Evolutionary conservation across 2,329 filamentous ascomycete genomes (phyloP).

Genomic region (Stagonosporopsis cucurbitacearum): DNA sequence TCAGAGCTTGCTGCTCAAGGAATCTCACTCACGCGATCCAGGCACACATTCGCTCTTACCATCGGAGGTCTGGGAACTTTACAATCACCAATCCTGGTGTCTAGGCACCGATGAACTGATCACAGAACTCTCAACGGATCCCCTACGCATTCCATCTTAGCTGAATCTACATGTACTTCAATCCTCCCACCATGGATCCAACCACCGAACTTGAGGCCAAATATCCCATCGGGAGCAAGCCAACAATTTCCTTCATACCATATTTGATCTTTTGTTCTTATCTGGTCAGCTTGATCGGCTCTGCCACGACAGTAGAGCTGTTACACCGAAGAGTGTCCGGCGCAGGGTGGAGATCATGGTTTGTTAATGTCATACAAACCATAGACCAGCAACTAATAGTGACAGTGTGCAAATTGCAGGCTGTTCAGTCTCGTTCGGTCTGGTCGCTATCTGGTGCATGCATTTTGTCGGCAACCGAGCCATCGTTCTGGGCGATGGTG

Average conservation of each 20-base stretch:
- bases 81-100: not conserved
- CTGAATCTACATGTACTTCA: not conserved
- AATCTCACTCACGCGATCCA: not conserved
- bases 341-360: slow-evolving; percentile 42
- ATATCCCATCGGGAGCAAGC: slow-evolving; percentile 44
- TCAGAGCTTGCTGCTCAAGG: not conserved
- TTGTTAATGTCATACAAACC: slow-evolving; percentile 37
- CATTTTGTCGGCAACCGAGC: slow-evolving; percentile 86
- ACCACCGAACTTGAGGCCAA: slow-evolving; percentile 24
- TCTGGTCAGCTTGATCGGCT: slow-evolving; percentile 75
- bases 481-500: slow-evolving; percentile 71
- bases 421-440: slow-evolving; percentile 53
- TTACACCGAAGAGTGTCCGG: slow-evolving; percentile 77
- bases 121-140: not conserved
- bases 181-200: slow-evolving; percentile 15
- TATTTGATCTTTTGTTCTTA: slow-evolving; percentile 62
- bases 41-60: not conserved
- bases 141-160: not conserved
- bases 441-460: slow-evolving; percentile 63
- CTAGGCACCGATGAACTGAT: slow-evolving; percentile 2
- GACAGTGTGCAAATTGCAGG: slow-evolving; percentile 51
- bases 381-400: slow-evolving; percentile 5
- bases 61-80: not conserved
- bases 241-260: slow-evolving; percentile 50
- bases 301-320: slow-evolving; percentile 79